Base-by-base conservation (phyloP, 2,329 filamentous ascomycete species). In the Cercospora zeae-maydis region DNA sequence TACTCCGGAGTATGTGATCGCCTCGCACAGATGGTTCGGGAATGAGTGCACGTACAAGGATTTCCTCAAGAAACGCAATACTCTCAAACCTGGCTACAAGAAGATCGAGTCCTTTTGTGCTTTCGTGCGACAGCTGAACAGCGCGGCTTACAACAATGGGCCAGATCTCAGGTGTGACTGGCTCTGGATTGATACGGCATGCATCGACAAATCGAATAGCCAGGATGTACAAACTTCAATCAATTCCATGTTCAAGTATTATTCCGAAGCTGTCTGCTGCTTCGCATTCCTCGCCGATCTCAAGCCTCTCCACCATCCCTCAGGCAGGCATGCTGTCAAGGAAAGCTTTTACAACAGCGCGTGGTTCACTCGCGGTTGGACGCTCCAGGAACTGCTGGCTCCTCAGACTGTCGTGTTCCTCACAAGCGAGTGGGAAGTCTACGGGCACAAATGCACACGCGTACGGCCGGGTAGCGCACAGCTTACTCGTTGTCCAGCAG, bases 321-420 rank as follows among this genome's bases (percentile, higher is more conserved):
- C 10, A 19, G 36, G 58, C 19, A 54, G 31, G 19, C 36, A 39
- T 47, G 42, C 10, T 34, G 55, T 31, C 19, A 47, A 33, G 14
- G 42, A 61, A 16, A 39, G 24, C 47, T 56, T 63, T n/a, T 30
- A 49, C 10, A 31, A 54, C 8, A 66, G 66, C 39, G 36, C 55
- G 9, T 71, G 67, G 69, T 70, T 69, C 47, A 63, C 24, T 11
- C 37, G 69, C 27, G 68, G 68, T 7, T 71, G 67, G 67, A 70
- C 68, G 11, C 56, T 70, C 21, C 69, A 69, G 24, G 56, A 71
- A 27, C 57, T 71, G 7, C 60, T 71, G 2, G 69, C 69, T 1
- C 66, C 70, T 1, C 49, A 56, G 11, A 31, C 36, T 4, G 49
- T 67, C 0, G 58, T 67, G 1, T 70, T 71, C 33, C 62, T 67